These are phyloP conservation scores for Scheffersomyces segobiensis DNA, from an alignment of 1,139 yeast genomes.

Conservation along the genomic window DNA sequence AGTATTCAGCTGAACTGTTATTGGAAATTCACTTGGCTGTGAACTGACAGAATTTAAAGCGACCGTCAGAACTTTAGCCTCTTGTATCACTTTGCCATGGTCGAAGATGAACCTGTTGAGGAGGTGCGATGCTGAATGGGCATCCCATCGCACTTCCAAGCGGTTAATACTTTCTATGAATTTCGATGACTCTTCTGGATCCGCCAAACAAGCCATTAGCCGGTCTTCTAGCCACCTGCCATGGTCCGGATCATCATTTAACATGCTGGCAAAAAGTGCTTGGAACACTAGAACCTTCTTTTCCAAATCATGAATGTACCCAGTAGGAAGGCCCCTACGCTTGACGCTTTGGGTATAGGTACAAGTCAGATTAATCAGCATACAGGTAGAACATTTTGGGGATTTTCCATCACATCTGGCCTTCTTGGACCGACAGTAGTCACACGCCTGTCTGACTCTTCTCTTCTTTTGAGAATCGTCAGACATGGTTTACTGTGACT, in stretches of 20 bases:
- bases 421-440: constrained; percentile 22
- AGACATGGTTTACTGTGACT: background rate
- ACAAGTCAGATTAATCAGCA: constrained; percentile 13
- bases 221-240: background rate
- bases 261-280: constrained; percentile 14
- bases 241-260: constrained; percentile 2
- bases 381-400: constrained; percentile 22
- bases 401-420: constrained; percentile 26
- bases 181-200: constrained; percentile 3
- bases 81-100: constrained; percentile 9
- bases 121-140: constrained; percentile 5
- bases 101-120: constrained; percentile 11
- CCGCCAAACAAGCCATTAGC: constrained; percentile 6
- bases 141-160: constrained; percentile 14
- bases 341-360: constrained; percentile 18
- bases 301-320: constrained; percentile 24
- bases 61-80: constrained; percentile 8
- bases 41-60: constrained; percentile 3
- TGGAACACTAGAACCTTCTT: constrained; percentile 18
- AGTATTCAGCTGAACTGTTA: background rate
- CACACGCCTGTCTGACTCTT: constrained; percentile 27
- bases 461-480: constrained; percentile 4
- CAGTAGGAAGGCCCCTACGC: constrained; percentile 25
- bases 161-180: constrained; percentile 6
- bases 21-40: background rate